These are phyloP conservation scores for Nyctanthes arbortristis DNA, from an alignment of 257 asterid species.

Conservation along the genomic window DNA sequence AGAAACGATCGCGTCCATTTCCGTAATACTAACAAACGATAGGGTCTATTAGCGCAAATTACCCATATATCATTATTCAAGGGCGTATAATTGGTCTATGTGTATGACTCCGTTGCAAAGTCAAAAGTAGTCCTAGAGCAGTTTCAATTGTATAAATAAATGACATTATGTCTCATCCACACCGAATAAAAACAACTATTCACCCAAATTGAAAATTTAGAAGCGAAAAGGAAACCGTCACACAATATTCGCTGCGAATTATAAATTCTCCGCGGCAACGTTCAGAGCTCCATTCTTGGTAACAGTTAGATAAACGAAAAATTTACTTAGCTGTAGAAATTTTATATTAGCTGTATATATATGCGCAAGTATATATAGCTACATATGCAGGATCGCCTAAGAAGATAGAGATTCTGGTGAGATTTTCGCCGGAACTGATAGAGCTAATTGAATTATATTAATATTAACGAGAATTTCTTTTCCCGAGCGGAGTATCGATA, in stretches of 20 bases:
- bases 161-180: neutral
- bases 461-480: slow-evolving; percentile 18
- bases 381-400: slow-evolving; percentile 9
- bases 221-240: slow-evolving; percentile 13
- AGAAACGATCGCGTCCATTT: too few relatives aligned
- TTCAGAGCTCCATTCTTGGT: slow-evolving; percentile 8
- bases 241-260: slow-evolving; percentile 27
- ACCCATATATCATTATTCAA: too few relatives aligned
- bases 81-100: too few relatives aligned
- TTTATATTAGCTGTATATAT: neutral
- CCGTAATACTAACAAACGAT: too few relatives aligned
- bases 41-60: too few relatives aligned
- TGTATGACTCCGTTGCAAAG: too few relatives aligned
- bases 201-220: neutral
- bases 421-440: slow-evolving; percentile 39
- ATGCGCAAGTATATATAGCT: neutral
- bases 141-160: too few relatives aligned
- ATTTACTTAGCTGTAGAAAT: neutral
- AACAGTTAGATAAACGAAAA: neutral
- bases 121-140: too few relatives aligned
- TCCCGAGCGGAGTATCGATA: slow-evolving; percentile 28
- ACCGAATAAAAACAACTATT: neutral
- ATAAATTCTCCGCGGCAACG: slow-evolving; percentile 22
- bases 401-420: slow-evolving; percentile 29
- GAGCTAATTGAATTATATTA: too few relatives aligned